Conservation (phyloP, 345 rosid genomes). For the Eucalyptus brandiana region DNA sequence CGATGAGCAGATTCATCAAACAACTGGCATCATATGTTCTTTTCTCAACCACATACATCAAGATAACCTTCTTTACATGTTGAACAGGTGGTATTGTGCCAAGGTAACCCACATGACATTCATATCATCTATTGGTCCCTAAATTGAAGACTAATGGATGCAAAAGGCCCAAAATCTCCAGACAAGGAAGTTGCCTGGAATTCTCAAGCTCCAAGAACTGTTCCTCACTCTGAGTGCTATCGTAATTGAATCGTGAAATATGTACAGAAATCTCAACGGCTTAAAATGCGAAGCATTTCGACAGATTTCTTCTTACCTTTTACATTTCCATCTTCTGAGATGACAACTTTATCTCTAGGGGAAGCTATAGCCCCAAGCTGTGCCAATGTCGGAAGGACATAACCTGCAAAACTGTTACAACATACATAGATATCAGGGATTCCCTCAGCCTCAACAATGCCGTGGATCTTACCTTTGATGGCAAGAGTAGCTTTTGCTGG, state of each 20-base stretch:
- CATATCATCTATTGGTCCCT: neutral
- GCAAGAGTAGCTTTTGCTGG: neutral
- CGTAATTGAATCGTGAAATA: neutral
- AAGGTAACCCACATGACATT: neutral
- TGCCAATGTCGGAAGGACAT: neutral
- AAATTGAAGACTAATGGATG: neutral
- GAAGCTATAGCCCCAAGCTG: neutral
- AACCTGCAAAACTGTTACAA: neutral
- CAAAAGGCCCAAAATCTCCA: neutral
- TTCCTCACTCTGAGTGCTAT: neutral
- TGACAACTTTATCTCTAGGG: neutral
- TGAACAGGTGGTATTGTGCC: neutral
- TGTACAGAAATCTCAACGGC: neutral
- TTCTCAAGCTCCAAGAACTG: neutral
- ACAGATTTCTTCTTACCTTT: neutral
- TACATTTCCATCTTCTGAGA: neutral
- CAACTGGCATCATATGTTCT: neutral
- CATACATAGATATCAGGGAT: neutral
- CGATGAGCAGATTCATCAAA: too few species aligned
- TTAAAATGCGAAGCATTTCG: neutral
- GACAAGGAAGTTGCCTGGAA: neutral
- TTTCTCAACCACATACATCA: neutral
- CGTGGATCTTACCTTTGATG: neutral
- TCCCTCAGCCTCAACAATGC: neutral
- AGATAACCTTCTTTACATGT: neutral